phyloP scores from a whole-genome alignment of 495 filamentous ascomycete genomes.

The Copromyces sp. region DNA sequence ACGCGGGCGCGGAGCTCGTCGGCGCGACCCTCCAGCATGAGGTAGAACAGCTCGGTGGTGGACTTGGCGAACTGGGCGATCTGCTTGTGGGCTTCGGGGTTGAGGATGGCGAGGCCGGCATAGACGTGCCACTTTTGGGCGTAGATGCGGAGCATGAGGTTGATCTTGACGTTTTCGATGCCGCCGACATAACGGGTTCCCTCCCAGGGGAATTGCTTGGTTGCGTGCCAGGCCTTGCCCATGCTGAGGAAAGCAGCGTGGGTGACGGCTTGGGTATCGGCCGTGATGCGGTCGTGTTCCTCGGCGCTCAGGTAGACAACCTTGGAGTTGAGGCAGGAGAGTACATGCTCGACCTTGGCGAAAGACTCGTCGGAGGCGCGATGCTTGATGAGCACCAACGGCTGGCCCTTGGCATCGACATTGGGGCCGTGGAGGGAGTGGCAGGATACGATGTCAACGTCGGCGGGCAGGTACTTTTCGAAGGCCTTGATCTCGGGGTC shows the following conservation, averaged over 20 bases:
- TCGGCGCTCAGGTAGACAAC: conserved; percentile 76
- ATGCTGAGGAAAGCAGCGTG: conserved; percentile 95
- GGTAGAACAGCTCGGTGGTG: conserved; percentile 89
- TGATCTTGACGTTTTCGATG: conserved; percentile 99
- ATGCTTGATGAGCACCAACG: conserved; percentile 86
- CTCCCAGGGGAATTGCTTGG: conserved; percentile 93
- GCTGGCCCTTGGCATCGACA: conserved; percentile 78
- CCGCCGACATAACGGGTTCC: conserved; percentile 84
- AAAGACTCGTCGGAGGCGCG: conserved; percentile 71
- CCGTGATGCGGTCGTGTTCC: conserved; percentile 91
- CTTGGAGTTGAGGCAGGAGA: conserved; percentile 72
- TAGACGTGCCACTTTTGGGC: conserved; percentile 99
- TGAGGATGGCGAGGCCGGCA: conserved; percentile 91
- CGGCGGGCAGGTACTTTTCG: conserved; percentile 72
- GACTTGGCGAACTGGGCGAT: conserved; percentile 88
- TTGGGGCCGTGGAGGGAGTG: conserved; percentile 93
- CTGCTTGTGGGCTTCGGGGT: conserved; percentile 81
- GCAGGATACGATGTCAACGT: conserved; percentile 91
- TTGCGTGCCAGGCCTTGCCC: conserved; percentile 93
- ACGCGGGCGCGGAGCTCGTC: conserved; percentile 75
- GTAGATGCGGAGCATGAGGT: conserved; percentile 93
- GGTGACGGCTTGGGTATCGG: conserved; percentile 95
- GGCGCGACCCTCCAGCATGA: conserved; percentile 79
- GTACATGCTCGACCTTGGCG: conserved; percentile 63
- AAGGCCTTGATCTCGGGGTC: conserved; percentile 92